These are phyloP conservation scores for Papiliotrema nemorosa DNA, from an alignment of 1,284 basidiomycete genomes.

Conservation along the genomic window DNA sequence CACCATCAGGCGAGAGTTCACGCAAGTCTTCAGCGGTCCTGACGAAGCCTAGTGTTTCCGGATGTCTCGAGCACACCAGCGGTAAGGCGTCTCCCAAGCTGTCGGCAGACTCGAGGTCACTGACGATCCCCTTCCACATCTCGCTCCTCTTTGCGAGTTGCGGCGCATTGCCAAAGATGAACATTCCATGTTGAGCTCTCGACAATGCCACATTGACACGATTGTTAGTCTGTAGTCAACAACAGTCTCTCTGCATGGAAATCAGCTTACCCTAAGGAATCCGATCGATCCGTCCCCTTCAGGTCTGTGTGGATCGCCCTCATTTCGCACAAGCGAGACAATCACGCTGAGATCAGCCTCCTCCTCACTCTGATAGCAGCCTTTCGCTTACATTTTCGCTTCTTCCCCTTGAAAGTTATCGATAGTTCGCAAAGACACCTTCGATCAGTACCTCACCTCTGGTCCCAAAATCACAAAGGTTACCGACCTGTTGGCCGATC, in stretches of 20 bases:
- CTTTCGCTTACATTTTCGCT: constrained; percentile 12
- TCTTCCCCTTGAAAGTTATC: constrained; percentile 64
- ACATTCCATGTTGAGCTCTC: constrained; percentile 66
- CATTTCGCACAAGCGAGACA: constrained; percentile 22
- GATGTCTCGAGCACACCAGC: constrained; percentile 60
- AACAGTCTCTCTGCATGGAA: neutral
- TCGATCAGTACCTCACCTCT: neutral
- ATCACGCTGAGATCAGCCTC: constrained; percentile 36
- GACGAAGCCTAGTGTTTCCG: constrained; percentile 50
- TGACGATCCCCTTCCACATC: constrained; percentile 62
- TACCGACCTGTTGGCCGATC: constrained; percentile 54
- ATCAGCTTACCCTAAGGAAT: constrained; percentile 58
- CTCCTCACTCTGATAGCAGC: neutral
- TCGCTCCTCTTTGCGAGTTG: constrained; percentile 14
- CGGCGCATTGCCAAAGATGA: constrained; percentile 63
- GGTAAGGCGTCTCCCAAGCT: constrained; percentile 59
- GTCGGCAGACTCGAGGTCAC: constrained; percentile 55
- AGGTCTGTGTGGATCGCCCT: constrained; percentile 14
- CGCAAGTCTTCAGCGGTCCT: constrained; percentile 58
- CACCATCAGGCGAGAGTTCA: constrained; percentile 60
- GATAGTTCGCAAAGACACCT: constrained; percentile 67
- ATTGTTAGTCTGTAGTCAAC: constrained; percentile 26
- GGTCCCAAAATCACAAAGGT: neutral
- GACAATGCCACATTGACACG: constrained; percentile 63
- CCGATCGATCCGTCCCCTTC: constrained; percentile 56